Base-by-base conservation (phyloP, 2,329 filamentous ascomycete species). In the Sphaceloma murrayae region DNA sequence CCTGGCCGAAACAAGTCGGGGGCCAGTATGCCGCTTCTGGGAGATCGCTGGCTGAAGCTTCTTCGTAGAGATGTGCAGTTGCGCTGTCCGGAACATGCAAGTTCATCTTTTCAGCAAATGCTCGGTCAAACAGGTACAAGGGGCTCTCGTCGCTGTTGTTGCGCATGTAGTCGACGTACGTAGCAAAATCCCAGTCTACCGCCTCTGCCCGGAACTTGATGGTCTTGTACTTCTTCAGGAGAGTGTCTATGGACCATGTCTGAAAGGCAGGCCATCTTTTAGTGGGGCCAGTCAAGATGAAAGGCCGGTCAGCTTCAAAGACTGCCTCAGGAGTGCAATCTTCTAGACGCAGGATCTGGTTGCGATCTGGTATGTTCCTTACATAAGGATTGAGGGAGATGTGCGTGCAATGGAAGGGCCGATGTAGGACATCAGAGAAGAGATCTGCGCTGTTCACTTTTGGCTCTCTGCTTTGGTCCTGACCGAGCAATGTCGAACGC, bases 361-460 rank as follows among this genome's bases (percentile, higher is more conserved):
- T 95, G 27, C 67, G 62, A 24, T 64, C 54, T 2, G 88, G 87
- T 27, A 95, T 94, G 40, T 74, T 75, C 17, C 69, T 69, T 6
- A 77, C 73, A 59, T 81, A 94, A 2, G 75, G 74, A 5, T 67
- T 61, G 30, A 94, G 65, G 2, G 74, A 64, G 19, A 87, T 78
- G 57, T 94, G 77, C 34, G 85, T 82, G 66, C 89, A 96, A 53
- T 85, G 81, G 61, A 93, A 96, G 0, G 89, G 89, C 7, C 88
- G 77, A 62, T 95, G 85, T 17, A 96, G 72, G 5, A 84, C 79
- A 62, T 98, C 89, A 10, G 89, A 95, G 62, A 85, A 96, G 42
- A 96, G 77, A 54, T 79, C 77, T 42, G 73, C 73, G 64, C 88
- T 94, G 53, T 82, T 73, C 26, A 94, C 67, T 9, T 64, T 68